phyloP scores from a whole-genome alignment of 768 basidiomycete species.

The Tricholoma bakamatsutake region DNA sequence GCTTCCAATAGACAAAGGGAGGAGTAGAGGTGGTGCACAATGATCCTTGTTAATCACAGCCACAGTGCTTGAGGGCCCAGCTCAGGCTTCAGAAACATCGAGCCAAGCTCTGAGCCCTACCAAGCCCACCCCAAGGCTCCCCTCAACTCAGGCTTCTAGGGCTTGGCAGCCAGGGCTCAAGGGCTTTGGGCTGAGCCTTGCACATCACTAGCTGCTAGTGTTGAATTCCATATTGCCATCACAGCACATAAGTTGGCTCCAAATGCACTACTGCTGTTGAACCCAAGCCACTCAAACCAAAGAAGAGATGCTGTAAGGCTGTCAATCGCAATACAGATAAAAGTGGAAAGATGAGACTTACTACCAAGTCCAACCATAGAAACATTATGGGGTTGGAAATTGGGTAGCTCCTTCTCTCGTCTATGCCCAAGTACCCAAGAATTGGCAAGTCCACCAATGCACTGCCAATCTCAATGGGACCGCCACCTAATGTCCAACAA shows the following conservation, averaged over 20 bases:
- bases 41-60: no score
- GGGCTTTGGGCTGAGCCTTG: no score
- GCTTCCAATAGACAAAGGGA: no score
- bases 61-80: no score
- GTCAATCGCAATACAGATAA: not conserved
- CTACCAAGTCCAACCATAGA: slow-evolving; percentile 77
- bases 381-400: slow-evolving; percentile 88
- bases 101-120: no score
- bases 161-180: no score
- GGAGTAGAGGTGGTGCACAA: no score
- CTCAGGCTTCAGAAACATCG: no score
- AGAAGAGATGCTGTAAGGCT: slow-evolving; percentile 53
- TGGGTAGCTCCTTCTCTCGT: slow-evolving; percentile 61
- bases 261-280: slow-evolving; percentile 87
- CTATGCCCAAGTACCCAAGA: slow-evolving; percentile 84
- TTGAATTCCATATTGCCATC: slow-evolving; percentile 84
- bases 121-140: no score
- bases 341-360: slow-evolving; percentile 16
- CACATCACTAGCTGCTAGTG: no score
- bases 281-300: slow-evolving; percentile 88
- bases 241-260: slow-evolving; percentile 85
- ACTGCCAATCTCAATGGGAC: slow-evolving; percentile 83
- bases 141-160: no score
- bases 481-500: slow-evolving; percentile 48
- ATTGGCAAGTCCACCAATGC: slow-evolving; percentile 80